These are phyloP conservation scores for Komagataea norvegica DNA, from an alignment of 1,139 yeast genomes.

Conservation along the genomic window DNA sequence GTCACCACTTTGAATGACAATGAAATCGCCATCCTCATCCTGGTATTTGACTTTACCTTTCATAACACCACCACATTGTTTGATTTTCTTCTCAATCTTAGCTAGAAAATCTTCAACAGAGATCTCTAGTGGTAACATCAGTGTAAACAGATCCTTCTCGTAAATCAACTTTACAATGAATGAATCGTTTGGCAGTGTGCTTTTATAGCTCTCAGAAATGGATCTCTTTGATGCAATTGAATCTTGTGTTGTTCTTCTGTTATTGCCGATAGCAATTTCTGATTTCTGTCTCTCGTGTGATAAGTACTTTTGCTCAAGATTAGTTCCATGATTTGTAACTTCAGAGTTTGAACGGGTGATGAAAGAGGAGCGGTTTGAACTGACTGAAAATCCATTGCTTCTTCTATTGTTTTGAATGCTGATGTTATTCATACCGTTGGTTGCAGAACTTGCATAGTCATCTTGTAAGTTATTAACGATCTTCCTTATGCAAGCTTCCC, in stretches of 20 bases:
- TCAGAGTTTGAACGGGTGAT: constrained; percentile 23
- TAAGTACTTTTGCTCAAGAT: constrained; percentile 11
- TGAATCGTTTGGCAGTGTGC: constrained; percentile 33
- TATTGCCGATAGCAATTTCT: constrained; percentile 22
- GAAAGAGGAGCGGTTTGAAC: constrained; percentile 25
- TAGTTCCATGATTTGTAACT: constrained; percentile 10
- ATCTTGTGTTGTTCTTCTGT: constrained; percentile 30
- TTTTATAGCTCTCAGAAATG: constrained; percentile 35
- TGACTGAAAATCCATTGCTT: constrained; percentile 24
- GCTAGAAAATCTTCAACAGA: constrained; percentile 29
- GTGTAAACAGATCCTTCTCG: constrained; percentile 35
- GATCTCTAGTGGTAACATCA: constrained; percentile 33
- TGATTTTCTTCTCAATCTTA: constrained; percentile 33
- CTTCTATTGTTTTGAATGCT: constrained; percentile 20
- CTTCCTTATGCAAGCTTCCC: constrained; percentile 56
- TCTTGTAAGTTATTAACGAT: constrained; percentile 34
- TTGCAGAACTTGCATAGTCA: constrained; percentile 22
- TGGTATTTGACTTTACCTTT: constrained; percentile 65
- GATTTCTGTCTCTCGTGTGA: constrained; percentile 31
- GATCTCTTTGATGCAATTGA: constrained; percentile 33
- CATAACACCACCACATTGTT: constrained; percentile 35
- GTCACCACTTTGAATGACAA: constrained; percentile 80
- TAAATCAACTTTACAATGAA: constrained; percentile 35
- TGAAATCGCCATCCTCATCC: constrained; percentile 96
- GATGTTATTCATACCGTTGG: constrained; percentile 17